A percentile compares a stretch with the other conserved stretches of the same genome.
Evolutionary conservation across 2,329 filamentous ascomycete species (phyloP).

Genomic region (Graphium sp.): DNA sequence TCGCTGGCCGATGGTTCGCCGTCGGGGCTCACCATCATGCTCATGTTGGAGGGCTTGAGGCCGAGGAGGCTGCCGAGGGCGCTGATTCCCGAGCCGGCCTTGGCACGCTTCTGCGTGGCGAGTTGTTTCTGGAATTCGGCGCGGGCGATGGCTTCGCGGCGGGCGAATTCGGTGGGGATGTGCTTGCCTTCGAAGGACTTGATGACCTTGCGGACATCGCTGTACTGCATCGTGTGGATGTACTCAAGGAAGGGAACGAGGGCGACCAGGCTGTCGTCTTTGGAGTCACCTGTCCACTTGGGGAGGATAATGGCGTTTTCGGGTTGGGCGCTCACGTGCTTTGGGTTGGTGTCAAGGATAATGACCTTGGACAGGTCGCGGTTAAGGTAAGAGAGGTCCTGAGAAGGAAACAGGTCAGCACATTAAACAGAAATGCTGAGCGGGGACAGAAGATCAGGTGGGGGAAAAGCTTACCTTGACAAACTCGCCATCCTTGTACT

Average conservation of each 20-base stretch:
- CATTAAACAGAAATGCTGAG: slow-evolving; percentile 2
- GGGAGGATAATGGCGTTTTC: slow-evolving; percentile 87
- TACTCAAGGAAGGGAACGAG: slow-evolving; percentile 97
- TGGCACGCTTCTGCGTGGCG: slow-evolving; percentile 48
- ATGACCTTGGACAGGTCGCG: slow-evolving; percentile 91
- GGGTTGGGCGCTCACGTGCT: slow-evolving; percentile 78
- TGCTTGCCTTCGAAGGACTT: slow-evolving; percentile 79
- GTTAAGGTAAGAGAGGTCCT: slow-evolving; percentile 97
- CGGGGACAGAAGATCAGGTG: background rate
- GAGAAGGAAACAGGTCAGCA: too few species aligned
- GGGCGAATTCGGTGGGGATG: slow-evolving; percentile 80
- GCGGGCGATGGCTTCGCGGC: slow-evolving; percentile 70
- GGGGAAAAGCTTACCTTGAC: slow-evolving; percentile 54
- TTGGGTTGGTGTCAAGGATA: slow-evolving; percentile 72
- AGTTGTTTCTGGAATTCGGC: slow-evolving; percentile 71
- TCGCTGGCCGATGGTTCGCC: slow-evolving; percentile 58
- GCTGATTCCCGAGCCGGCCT: slow-evolving; percentile 45
- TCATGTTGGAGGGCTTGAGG: slow-evolving; percentile 54
- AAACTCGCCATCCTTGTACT: slow-evolving; percentile 90
- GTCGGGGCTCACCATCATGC: slow-evolving; percentile 38
- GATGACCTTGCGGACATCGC: slow-evolving; percentile 72
- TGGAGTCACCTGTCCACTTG: slow-evolving; percentile 72
- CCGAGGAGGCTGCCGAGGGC: slow-evolving; percentile 59
- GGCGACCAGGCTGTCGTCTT: slow-evolving; percentile 73
- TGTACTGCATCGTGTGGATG: slow-evolving; percentile 81